Evolutionary conservation across 306 rosid genomes (phyloP).

Genomic region (Dryas drummondii): DNA sequence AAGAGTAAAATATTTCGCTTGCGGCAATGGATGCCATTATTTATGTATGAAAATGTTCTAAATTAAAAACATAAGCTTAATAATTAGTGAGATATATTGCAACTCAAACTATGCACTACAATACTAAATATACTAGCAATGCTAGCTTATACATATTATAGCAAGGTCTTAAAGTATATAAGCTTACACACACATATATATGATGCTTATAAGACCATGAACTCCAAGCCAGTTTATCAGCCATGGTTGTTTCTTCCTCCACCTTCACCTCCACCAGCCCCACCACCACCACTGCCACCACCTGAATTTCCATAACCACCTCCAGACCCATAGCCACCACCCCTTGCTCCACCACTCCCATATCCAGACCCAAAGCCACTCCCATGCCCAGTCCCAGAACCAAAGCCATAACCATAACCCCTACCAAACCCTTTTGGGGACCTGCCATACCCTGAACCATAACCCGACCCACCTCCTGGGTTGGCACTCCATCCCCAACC

Average conservation of each 20-base stretch:
- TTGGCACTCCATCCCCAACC: conserved; percentile 85
- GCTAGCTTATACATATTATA: background rate
- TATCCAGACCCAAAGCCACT: conserved; percentile 62
- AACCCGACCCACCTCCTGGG: conserved; percentile 75
- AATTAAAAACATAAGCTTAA: background rate
- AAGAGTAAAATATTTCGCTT: no score
- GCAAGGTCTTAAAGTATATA: background rate
- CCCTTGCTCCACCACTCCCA: conserved; percentile 58
- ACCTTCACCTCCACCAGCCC: conserved; percentile 18
- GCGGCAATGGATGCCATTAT: no score
- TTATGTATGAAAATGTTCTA: no score
- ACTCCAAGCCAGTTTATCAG: conserved; percentile 18
- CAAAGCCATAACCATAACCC: conserved; percentile 5
- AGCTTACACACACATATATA: conserved; percentile 10
- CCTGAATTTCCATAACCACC: conserved; percentile 47
- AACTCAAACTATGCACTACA: background rate
- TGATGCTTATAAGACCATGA: background rate
- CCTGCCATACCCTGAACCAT: conserved; percentile 62
- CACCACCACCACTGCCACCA: conserved; percentile 20
- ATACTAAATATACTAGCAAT: background rate
- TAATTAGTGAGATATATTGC: background rate
- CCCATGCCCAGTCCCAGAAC: conserved; percentile 59
- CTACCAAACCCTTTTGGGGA: conserved; percentile 33
- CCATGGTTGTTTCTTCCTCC: conserved; percentile 39
- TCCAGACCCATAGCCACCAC: conserved; percentile 59